phyloP scores from a whole-genome alignment of 1,139 yeast species.

The Yamadazyma diospyri region DNA sequence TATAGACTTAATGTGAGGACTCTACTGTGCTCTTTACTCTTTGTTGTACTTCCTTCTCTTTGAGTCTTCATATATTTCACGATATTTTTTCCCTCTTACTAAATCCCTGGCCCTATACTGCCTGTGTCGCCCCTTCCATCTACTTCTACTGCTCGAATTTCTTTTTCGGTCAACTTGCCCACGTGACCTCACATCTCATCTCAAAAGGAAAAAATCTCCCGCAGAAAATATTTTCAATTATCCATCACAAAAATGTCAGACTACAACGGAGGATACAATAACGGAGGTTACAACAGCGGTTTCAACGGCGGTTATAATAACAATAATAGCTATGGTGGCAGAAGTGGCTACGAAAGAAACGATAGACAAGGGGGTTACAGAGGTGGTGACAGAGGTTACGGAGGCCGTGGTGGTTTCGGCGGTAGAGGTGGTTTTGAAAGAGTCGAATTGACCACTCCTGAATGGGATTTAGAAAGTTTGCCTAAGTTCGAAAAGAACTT shows the following conservation, averaged over 20 bases:
- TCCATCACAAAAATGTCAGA: slow-evolving; percentile 2
- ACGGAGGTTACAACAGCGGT: slow-evolving; percentile 6
- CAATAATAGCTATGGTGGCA: slow-evolving; percentile 11
- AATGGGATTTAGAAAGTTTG: slow-evolving; percentile 72
- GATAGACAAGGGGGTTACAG: slow-evolving; percentile 6
- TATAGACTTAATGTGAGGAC: too few relatives aligned
- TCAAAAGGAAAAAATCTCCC: neutral
- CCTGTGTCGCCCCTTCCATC: neutral
- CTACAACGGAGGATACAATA: slow-evolving; percentile 4
- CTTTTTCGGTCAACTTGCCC: neutral
- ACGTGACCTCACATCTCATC: slow-evolving; percentile 3
- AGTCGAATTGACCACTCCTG: slow-evolving; percentile 63
- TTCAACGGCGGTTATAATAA: slow-evolving; percentile 6
- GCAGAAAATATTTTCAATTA: neutral
- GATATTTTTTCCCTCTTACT: too few relatives aligned
- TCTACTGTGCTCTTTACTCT: neutral
- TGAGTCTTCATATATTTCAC: neutral
- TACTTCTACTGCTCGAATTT: neutral
- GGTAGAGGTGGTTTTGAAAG: slow-evolving; percentile 39
- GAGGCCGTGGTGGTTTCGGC: slow-evolving; percentile 11
- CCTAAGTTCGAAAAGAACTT: slow-evolving; percentile 96
- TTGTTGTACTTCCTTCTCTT: neutral
- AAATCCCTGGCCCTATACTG: too few relatives aligned
- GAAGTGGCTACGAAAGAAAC: slow-evolving; percentile 7
- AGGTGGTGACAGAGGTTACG: slow-evolving; percentile 11